Percentiles rank a stretch among this genome's conserved stretches.
Conservation (phyloP, 2,329 filamentous ascomycete species). For the Knoxdaviesia proteae region DNA sequence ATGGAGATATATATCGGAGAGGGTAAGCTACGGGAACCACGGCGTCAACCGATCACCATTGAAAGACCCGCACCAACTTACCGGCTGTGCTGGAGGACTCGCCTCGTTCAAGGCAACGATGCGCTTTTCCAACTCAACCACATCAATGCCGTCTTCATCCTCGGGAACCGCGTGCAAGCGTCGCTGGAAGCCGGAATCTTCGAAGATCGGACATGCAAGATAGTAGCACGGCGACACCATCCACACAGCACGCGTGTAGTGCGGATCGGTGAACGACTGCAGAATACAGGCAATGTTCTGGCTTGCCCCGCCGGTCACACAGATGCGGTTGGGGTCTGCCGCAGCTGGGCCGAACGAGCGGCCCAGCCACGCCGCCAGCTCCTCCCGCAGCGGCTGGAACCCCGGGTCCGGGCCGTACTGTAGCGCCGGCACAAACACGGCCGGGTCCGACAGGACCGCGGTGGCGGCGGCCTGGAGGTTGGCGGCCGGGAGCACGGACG, state of each 20-base stretch:
- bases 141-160: constrained; percentile 56
- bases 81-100: too few species aligned
- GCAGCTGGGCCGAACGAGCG: constrained; percentile 7
- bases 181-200: constrained; percentile 53
- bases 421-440: constrained; percentile 40
- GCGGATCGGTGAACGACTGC: constrained; percentile 61
- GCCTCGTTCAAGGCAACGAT: too few species aligned
- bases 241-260: constrained; percentile 57
- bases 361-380: constrained; percentile 48
- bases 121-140: constrained; percentile 20
- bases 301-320: constrained; percentile 67
- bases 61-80: too few species aligned
- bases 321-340: constrained; percentile 37
- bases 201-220: constrained; percentile 68
- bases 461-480: constrained; percentile 40
- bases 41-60: too few species aligned
- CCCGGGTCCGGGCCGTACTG: constrained; percentile 66
- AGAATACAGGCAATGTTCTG: constrained; percentile 64
- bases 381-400: constrained; percentile 44
- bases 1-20: too few species aligned
- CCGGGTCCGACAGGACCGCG: constrained; percentile 37
- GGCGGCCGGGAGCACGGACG: constrained; percentile 40
- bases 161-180: constrained; percentile 52
- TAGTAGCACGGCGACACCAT: constrained; percentile 68
- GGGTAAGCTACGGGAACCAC: too few species aligned